Evolutionary conservation across 306 rosid genomes (phyloP), one percentile per base, ranked within the genome.

Genomic region (Quercus bicolor): DNA sequence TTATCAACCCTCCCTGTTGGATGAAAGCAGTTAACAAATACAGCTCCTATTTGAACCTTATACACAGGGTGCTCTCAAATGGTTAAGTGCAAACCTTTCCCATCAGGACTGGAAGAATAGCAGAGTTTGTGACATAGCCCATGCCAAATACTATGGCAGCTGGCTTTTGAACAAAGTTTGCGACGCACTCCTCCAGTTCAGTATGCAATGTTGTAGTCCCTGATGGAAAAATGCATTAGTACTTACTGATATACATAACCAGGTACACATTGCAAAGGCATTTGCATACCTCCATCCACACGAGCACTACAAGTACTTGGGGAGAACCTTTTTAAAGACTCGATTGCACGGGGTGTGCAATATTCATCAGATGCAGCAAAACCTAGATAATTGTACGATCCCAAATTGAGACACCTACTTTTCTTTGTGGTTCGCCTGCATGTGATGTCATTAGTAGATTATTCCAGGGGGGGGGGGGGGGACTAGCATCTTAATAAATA

Each of bases 281-380:
- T 13, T 66, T 70, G 52, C 65, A 59, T 70, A 94, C 97, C 98
- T 59, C 94, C 98, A 71, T 94, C 98, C 52, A 89, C 97, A 33
- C 98, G 90, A 53, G 88, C 68, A 77, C 98, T 91, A 79, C 98
- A 94, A 57, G 97, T 94, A 88, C 98, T 91, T 60, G 97, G 91
- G 64, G 96, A 94, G 81, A 85, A 94, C 71, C 75, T 89, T 77
- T 84, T 87, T 84, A 94, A 75, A 1, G 98, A 79, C 72, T 91
- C 81, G 53, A 94, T 83, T 18, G 82, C 98, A n/a, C 94, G 92
- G 23, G 98, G 98, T 0, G 97, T 94, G 78, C 98, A 93, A 68
- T 91, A 90, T 55, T 93, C 98, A 85, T 93, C 98, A 4, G 98
- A 69, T 2, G 98, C 97, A 62, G 98, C 98, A 84, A 94, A 94